A percentile compares a stretch with the other conserved stretches of the same genome.
These are phyloP conservation scores for Phycomyces blakesleeanus DNA, from an alignment of 192 early-diverging fungal species.

Conservation along the genomic window DNA sequence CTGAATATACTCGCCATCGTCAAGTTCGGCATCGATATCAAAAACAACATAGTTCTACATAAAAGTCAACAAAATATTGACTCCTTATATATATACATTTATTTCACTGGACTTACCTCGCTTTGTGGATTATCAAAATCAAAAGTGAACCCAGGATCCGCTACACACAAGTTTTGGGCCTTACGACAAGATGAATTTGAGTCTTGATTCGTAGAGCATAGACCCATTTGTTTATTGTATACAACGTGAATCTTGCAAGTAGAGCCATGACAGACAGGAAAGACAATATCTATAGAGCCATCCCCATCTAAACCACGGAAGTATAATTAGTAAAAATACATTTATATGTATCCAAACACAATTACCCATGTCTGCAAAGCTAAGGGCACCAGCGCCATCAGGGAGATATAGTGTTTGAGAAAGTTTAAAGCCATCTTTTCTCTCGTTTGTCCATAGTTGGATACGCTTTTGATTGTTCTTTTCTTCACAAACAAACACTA, in stretches of 20 bases:
- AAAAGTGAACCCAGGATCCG: slow-evolving; percentile 67
- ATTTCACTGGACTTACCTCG: slow-evolving; percentile 33
- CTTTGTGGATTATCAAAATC: slow-evolving; percentile 44
- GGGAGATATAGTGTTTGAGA: slow-evolving; percentile 60
- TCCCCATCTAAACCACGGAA: slow-evolving; percentile 63
- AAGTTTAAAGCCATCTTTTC: slow-evolving; percentile 61
- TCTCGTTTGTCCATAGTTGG: slow-evolving; percentile 75
- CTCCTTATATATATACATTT: slow-evolving; percentile 10
- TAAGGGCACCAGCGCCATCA: slow-evolving; percentile 63
- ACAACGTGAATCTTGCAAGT: slow-evolving; percentile 68
- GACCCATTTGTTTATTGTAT: slow-evolving; percentile 79
- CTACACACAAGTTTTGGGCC: slow-evolving; percentile 66
- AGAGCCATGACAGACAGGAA: slow-evolving; percentile 55
- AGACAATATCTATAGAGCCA: slow-evolving; percentile 82
- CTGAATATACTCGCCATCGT: slow-evolving; percentile 43
- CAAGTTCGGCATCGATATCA: slow-evolving; percentile 38
- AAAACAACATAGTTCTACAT: slow-evolving; percentile 40
- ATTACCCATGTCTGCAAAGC: slow-evolving; percentile 85
- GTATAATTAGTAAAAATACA: too few relatives aligned
- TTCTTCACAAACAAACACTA: slow-evolving; percentile 72
- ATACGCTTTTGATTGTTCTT: slow-evolving; percentile 39
- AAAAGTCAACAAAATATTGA: slow-evolving; percentile 12
- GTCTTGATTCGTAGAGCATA: slow-evolving; percentile 56
- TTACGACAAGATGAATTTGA: slow-evolving; percentile 48
- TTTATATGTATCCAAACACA: too few relatives aligned